Evolutionary conservation across 1,284 basidiomycete genomes (phyloP).

Genomic region (Melampsora americana): DNA sequence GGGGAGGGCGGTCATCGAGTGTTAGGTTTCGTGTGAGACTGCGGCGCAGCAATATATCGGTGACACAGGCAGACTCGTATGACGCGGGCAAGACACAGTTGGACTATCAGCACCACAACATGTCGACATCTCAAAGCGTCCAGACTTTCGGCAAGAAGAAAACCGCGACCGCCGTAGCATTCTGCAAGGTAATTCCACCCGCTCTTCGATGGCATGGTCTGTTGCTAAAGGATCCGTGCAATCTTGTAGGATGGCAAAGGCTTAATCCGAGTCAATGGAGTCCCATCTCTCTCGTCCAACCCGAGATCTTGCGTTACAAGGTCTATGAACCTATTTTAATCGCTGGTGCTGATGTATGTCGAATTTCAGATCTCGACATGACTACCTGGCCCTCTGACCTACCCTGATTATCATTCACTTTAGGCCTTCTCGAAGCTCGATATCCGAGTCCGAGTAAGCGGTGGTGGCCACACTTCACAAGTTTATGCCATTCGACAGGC

Average conservation of each 20-base stretch:
- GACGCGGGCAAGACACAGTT: neutral
- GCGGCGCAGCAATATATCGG: neutral
- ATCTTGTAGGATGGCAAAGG: slow-evolving; percentile 76
- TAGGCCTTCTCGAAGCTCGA: slow-evolving; percentile 73
- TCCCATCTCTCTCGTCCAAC: slow-evolving; percentile 89
- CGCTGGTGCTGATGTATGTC: slow-evolving; percentile 46
- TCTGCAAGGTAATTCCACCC: slow-evolving; percentile 27
- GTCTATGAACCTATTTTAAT: slow-evolving; percentile 72
- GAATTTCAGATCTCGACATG: neutral
- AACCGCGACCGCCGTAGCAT: slow-evolving; percentile 49
- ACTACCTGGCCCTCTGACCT: neutral
- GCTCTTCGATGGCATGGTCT: neutral
- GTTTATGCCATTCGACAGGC: slow-evolving; percentile 99
- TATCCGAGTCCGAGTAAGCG: slow-evolving; percentile 96
- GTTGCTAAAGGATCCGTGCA: neutral
- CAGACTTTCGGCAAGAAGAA: slow-evolving; percentile 57
- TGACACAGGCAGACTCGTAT: neutral
- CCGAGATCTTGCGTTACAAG: slow-evolving; percentile 92
- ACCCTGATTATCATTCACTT: slow-evolving; percentile 57
- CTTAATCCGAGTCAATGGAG: slow-evolving; percentile 93
- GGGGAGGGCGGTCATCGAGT: neutral
- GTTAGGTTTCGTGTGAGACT: slow-evolving; percentile 25
- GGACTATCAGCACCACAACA: slow-evolving; percentile 6
- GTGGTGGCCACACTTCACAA: slow-evolving; percentile 99
- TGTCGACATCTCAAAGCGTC: slow-evolving; percentile 49